Base-by-base conservation (phyloP, 495 filamentous ascomycete species). In the Alectoria sarmentosa region DNA sequence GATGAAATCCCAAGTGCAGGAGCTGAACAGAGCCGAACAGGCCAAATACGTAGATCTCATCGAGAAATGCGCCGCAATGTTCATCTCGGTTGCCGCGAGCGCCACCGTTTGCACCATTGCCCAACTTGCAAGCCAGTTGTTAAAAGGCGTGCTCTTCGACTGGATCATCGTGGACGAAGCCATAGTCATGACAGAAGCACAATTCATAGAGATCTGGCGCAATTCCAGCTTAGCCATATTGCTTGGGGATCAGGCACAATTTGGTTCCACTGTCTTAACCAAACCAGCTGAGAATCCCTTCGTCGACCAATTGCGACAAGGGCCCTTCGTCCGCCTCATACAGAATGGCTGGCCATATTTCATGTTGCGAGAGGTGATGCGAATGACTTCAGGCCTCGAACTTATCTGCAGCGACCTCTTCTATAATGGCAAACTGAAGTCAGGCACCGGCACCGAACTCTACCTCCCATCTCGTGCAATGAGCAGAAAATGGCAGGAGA, bases 161-260 rank as follows among this genome's bases (percentile, higher is more conserved):
- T 28, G n/a, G n/a, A 14, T 28, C 3, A 28, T 49, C 15, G 23
- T 49, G 0, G 46, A 26, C 10, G n/a, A 49, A 3, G 46, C 23
- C 1, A 26, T 1, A 13, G 10, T 1, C 4, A 49, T 49, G 23
- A 49, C 0, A n/a, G 46, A 49, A 28, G 46, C 23, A 26, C 46
- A 49, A 9, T 0, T 49, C 0, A 23, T 49, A 3, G 11, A 26
- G 11, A 28, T 49, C 23, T 49, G 46, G 46, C 23, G 46, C 46
- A 9, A 28, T 9, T 4, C 1, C 10, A 10, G 2, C 0, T 13
- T 13, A 5, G 0, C 28, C 9, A 2, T 49, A 0, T 4, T 11
- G 0, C 13, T 49, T 14, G 46, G 46, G 1, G 46, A 49, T 49
- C n/a, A 49, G 28, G 0, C 9, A 0, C 46, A 49, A 28, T 5